phyloP scores from a whole-genome alignment of 2,329 filamentous ascomycete genomes.

The Metarhizium sp. region DNA sequence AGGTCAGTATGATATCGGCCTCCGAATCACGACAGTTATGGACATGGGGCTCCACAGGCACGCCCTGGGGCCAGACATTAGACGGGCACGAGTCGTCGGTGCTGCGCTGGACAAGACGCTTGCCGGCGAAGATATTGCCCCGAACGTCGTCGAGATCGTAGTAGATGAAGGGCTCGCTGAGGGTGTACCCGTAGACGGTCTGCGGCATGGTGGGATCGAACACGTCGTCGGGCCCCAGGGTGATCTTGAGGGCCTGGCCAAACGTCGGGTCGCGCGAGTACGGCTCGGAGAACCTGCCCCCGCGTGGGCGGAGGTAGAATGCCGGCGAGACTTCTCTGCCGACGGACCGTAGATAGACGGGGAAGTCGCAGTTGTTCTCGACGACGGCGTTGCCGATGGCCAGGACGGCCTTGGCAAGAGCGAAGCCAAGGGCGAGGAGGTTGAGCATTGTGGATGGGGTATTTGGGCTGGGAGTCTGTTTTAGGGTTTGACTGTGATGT shows the following conservation, averaged over 20 bases:
- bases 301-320: constrained; percentile 18
- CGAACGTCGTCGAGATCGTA: constrained; percentile 32
- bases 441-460: too few relatives aligned
- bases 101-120: constrained; percentile 21
- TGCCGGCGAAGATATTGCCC: constrained; percentile 26
- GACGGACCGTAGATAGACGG: constrained; percentile 30
- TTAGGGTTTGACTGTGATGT: too few relatives aligned
- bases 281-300: constrained; percentile 19
- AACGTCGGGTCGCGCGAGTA: constrained; percentile 26
- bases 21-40: constrained; percentile 21
- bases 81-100: constrained; percentile 19
- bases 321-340: constrained; percentile 18
- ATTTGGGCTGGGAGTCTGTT: too few relatives aligned
- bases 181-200: constrained; percentile 29
- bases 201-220: constrained; percentile 26
- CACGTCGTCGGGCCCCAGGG: constrained; percentile 23
- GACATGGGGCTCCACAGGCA: constrained; percentile 26
- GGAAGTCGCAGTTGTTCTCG: constrained; percentile 24
- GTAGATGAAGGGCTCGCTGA: constrained; percentile 24
- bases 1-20: constrained; percentile 24
- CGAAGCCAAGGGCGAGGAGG: constrained; percentile 3
- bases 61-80: constrained; percentile 26
- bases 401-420: constrained; percentile 4
- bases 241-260: constrained; percentile 30
- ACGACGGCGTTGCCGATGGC: constrained; percentile 24